These are phyloP conservation scores for Amaranthus palmeri DNA, from an alignment of 148 eudicot species.

Conservation along the genomic window DNA sequence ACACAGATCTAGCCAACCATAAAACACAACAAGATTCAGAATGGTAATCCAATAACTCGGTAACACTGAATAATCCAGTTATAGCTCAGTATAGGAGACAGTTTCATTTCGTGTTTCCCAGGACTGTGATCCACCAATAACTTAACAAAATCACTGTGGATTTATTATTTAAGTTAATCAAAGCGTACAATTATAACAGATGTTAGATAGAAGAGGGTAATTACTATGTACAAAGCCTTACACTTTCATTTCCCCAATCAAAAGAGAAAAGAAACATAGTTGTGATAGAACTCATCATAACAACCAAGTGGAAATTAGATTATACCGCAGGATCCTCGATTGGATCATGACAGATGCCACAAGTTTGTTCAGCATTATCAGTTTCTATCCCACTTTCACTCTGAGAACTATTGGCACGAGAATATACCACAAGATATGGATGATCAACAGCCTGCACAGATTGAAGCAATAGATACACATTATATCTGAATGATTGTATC, in stretches of 20 bases:
- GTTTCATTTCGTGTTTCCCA: too few relatives aligned
- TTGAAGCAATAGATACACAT: constrained; percentile 13
- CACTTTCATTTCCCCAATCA: neutral
- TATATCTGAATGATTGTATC: neutral
- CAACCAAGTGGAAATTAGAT: constrained; percentile 1
- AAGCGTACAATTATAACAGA: neutral
- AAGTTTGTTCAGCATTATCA: constrained; percentile 42
- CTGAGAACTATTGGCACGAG: constrained; percentile 46
- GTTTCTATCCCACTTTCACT: constrained; percentile 33
- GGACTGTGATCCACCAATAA: neutral
- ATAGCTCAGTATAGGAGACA: too few relatives aligned
- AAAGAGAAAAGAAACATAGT: constrained; percentile 4
- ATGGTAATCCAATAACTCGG: too few relatives aligned
- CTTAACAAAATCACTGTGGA: neutral
- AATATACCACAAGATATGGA: constrained; percentile 92
- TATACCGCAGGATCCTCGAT: constrained; percentile 77
- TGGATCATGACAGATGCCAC: constrained; percentile 80
- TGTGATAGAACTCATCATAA: neutral
- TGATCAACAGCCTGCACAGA: constrained; percentile 82
- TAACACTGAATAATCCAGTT: too few relatives aligned
- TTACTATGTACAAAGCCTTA: neutral
- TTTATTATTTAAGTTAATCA: neutral
- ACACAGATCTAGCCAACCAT: neutral
- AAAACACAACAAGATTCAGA: too few relatives aligned
- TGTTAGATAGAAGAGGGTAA: neutral